Percentiles rank a stretch among this genome's conserved stretches.
Conservation (phyloP, 2,329 filamentous ascomycete genomes). For the Aspergillus eucalypticola region DNA sequence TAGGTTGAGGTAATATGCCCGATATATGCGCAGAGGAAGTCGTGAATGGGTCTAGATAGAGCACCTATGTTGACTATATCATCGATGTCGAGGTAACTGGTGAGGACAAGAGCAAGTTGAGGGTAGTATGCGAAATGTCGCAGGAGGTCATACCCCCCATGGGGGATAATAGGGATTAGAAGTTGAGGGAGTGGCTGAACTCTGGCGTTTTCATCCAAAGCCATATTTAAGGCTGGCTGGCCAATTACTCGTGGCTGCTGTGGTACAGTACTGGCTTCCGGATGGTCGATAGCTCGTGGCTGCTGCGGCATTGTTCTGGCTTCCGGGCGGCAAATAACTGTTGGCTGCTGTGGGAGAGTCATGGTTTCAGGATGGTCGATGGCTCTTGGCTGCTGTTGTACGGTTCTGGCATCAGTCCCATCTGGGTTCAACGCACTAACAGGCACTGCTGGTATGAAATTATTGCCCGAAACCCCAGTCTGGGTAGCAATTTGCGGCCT, state of each 20-base stretch:
- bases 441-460: neutral
- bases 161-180: neutral
- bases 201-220: neutral
- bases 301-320: neutral
- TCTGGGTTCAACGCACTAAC: neutral
- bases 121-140: slow-evolving; percentile 25
- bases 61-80: slow-evolving; percentile 67
- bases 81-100: slow-evolving; percentile 54
- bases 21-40: slow-evolving; percentile 16
- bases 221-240: neutral
- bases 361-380: neutral
- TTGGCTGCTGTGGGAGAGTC: neutral
- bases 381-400: neutral
- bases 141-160: slow-evolving; percentile 16
- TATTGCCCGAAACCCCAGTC: neutral
- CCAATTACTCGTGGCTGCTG: neutral
- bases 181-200: neutral
- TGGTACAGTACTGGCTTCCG: no score
- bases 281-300: neutral
- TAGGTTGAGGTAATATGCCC: neutral
- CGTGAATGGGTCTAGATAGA: slow-evolving; percentile 65
- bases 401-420: neutral
- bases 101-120: slow-evolving; percentile 58
- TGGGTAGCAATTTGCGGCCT: neutral
- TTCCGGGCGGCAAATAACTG: neutral